These are phyloP conservation scores for Massospora cicadina DNA, from an alignment of 371 early-diverging fungal species.

Conservation along the genomic window DNA sequence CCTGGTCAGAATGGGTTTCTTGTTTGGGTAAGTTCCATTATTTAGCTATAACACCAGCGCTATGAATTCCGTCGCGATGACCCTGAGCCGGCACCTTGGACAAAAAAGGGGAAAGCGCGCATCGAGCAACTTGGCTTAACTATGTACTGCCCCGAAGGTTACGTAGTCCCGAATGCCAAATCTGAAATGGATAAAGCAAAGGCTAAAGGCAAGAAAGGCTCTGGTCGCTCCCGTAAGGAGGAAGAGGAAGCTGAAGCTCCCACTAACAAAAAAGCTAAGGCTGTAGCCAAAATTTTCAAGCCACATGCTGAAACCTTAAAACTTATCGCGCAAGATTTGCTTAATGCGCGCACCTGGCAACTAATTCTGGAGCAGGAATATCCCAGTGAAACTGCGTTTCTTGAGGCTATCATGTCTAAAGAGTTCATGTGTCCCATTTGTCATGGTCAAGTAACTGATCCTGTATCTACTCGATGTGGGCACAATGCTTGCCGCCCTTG, in stretches of 20 bases:
- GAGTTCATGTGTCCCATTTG: slow-evolving; percentile 23
- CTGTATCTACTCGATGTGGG: slow-evolving; percentile 30
- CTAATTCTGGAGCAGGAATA: slow-evolving; percentile 11
- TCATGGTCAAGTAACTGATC: slow-evolving; percentile 22
- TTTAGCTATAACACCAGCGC: slow-evolving; percentile 16
- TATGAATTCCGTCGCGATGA: slow-evolving; percentile 41
- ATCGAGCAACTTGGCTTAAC: slow-evolving; percentile 21
- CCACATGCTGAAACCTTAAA: slow-evolving; percentile 2
- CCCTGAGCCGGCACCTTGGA: slow-evolving; percentile 40
- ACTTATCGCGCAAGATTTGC: slow-evolving; percentile 14
- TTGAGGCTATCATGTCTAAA: slow-evolving; percentile 16
- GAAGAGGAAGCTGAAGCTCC: not conserved
- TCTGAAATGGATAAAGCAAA: not conserved
- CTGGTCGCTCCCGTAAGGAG: not conserved
- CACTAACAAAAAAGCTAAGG: slow-evolving; percentile 10
- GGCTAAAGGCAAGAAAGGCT: not conserved
- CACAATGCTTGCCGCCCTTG: slow-evolving; percentile 28
- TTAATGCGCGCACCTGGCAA: slow-evolving; percentile 15
- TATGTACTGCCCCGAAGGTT: slow-evolving; percentile 17
- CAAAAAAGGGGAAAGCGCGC: slow-evolving; percentile 20
- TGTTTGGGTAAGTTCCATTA: slow-evolving; percentile 15
- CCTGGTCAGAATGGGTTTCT: slow-evolving; percentile 18
- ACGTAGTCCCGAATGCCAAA: not conserved
- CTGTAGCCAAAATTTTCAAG: not conserved
- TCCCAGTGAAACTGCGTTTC: slow-evolving; percentile 11